Base-by-base conservation (phyloP, 2,329 filamentous ascomycete species). In the Aureobasidium sp. region DNA sequence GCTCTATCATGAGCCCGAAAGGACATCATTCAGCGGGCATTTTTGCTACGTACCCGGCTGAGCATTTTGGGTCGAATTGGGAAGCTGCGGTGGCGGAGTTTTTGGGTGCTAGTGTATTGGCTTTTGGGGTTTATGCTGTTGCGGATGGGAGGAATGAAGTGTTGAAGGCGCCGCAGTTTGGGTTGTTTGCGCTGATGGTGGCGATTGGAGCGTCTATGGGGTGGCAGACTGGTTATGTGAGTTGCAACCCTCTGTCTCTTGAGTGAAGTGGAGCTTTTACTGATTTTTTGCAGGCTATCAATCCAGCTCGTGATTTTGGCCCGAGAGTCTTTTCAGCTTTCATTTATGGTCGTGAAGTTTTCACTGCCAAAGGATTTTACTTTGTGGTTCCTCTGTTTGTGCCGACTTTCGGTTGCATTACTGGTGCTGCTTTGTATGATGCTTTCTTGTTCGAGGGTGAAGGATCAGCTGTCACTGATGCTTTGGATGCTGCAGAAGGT, bases 171-270 rank as follows among this genome's bases (percentile, higher is more conserved):
- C 32, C 42, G 4, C 48, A 54, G 3, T 57, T 61, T 10, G 25
- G 14, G 21, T 36, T 57, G 41, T 61, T 61, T 50, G 41, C 16
- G 2, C 11, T 61, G 21, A 49, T 61, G 50, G 32, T 61, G 8
- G 41, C 42, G 8, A 61, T 61, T 41, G 59, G 59, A 13, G 59
- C 59, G 44, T 37, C 50, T 3, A 39, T 61, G 41, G 59, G 59
- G 9, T 61, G 59, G 59, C 59, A 61, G n/a, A 61, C 59, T 48
- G 59, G 59, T 27, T 61, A 61, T 36, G 57, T 60, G 30, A 50
- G 57, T 59, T 8, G n/a, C 25, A 5, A 9, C 7, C 32, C 7
- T 9, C 3, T 9, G 10, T 10, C 7, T 34, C 32, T n/a, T n/a
- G n/a, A n/a, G n/a, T n/a, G 10, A 34, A 21, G 6, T 9, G 3